Base-by-base conservation (phyloP, 2,329 filamentous ascomycete genomes). In the Pseudogymnoascus sp. region DNA sequence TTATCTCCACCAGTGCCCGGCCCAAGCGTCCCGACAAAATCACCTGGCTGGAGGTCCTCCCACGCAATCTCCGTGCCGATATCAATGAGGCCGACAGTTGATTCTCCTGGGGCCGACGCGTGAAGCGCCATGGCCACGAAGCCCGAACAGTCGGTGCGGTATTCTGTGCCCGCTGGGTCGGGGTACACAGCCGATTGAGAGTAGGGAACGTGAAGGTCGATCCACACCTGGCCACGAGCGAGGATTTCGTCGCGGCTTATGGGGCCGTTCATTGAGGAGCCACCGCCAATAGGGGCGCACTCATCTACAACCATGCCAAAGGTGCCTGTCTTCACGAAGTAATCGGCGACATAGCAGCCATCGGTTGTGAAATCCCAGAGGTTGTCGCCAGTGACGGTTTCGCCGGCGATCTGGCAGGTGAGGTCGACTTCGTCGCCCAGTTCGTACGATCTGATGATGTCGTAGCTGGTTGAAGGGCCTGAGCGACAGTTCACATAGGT, bases 291-390 rank as follows among this genome's bases (percentile, higher is more conserved):
- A n/a, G 7, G 48, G 9, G n/a, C 4, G 10, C 58, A 60, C 13
- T 21, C 35, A 10, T 61, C 29, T 17, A 41, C 21, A 12, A 64
- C 58, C 36, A 64, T 62, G 8, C 62, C 59, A 21, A 13, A 7
- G 3, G 35, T 33, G 17, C 63, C 63, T 6, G 63, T 64, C 58
- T 64, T 64, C 59, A 64, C 59, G 38, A 64, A 64, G 63, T 64
- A 64, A 29, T 64, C 63, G 13, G 63, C 29, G 9, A 64, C 63
- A 12, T 64, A 64, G 38, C 63, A 64, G 36, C 58, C 63, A 36
- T 64, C 63, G 55, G 35, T 27, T 17, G 62, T 64, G 17, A 64
- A 61, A 59, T 64, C 63, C 63, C 63, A 64, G 62, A 64, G 63
- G 58, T 55, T 48, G 58, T 64, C 58, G 12, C 62, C 62, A 1